Base-by-base conservation (phyloP, 306 rosid species). In the Cucurbita argyrosperma region DNA sequence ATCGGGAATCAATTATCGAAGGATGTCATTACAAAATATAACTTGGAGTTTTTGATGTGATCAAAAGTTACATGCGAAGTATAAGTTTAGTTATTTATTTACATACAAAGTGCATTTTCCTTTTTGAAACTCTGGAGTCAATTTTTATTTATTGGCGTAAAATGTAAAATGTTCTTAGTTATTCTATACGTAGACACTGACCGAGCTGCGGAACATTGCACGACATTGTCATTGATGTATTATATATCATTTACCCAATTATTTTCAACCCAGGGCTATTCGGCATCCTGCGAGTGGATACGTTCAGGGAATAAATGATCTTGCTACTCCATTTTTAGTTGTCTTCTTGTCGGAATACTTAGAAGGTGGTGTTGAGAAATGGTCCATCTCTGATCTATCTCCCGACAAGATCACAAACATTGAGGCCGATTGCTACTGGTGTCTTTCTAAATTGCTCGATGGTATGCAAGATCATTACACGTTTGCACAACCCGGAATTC, bases 381-480 rank as follows among this genome's bases (percentile, higher is more conserved):
- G 98, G 98, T 84, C 84, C 6, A 83, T 93, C 77, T 81, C 90
- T 30, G 84, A 86, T 81, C 85, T 93, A 52, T 78, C 98, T 80
- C 82, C 82, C 5, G 98, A 93, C 10, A 57, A 82, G 68, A 76
- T 93, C 59, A 77, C 88, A 76, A 83, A 89, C 72, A 67, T 90
- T 18, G 97, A 93, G 78, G 98, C 96, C 66, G 98, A 93, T 78
- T 93, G 93, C 80, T 93, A 88, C 82, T 93, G 98, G 98, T 93
- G 98, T 80, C 81, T 90, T 75, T 88, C 98, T 30, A 93, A 88
- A 80, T 86, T 93, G 80, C 93, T 93, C 72, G 96, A 93, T 65
- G 98, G 98, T 68, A 93, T 93, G 98, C 97, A 93, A 90, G 98
- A 90, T 79, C 98, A 93, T 81, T 93, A 90, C 78, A 90, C 98